phyloP scores from a whole-genome alignment of 352 stramenopile species.

The Phytophthora cactorum region DNA sequence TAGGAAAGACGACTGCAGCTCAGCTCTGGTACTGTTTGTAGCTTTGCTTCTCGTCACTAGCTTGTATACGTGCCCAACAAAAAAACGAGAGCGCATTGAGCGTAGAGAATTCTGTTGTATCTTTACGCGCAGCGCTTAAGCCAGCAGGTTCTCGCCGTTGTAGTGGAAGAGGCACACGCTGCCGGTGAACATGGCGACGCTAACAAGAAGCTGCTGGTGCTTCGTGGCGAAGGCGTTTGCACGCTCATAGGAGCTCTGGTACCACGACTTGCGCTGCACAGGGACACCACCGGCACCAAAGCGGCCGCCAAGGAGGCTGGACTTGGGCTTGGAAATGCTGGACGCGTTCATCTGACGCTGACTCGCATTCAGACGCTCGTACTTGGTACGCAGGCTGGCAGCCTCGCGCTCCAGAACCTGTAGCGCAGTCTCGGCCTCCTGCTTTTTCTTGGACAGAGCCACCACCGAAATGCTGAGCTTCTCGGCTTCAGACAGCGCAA shows the following conservation, averaged over 20 bases:
- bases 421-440: constrained; percentile 73
- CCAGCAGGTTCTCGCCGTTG: constrained; percentile 85
- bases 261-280: constrained; percentile 62
- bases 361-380: constrained; percentile 81
- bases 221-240: constrained; percentile 70
- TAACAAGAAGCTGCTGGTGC: constrained; percentile 76
- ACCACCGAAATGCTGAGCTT: constrained; percentile 77
- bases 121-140: constrained; percentile 24
- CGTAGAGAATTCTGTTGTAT: constrained; percentile 17
- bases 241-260: constrained; percentile 72
- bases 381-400: constrained; percentile 78
- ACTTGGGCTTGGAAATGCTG: constrained; percentile 70
- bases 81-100: constrained; percentile 23
- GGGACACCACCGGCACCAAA: constrained; percentile 45
- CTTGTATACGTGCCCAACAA: constrained; percentile 14
- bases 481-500: constrained; percentile 78
- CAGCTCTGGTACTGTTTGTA: constrained; percentile 1
- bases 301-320: constrained; percentile 57
- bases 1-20: constrained; percentile 31
- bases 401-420: constrained; percentile 76
- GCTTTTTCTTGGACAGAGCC: constrained; percentile 79
- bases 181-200: constrained; percentile 77
- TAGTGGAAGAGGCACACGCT: constrained; percentile 82
- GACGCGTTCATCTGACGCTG: constrained; percentile 66
- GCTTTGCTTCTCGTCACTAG: constrained; percentile 12